Percentiles rank a stretch among this genome's conserved stretches.
These are phyloP conservation scores for Cryptomeria japonica DNA, from an alignment of 75 land plant genomes.

Conservation along the genomic window DNA sequence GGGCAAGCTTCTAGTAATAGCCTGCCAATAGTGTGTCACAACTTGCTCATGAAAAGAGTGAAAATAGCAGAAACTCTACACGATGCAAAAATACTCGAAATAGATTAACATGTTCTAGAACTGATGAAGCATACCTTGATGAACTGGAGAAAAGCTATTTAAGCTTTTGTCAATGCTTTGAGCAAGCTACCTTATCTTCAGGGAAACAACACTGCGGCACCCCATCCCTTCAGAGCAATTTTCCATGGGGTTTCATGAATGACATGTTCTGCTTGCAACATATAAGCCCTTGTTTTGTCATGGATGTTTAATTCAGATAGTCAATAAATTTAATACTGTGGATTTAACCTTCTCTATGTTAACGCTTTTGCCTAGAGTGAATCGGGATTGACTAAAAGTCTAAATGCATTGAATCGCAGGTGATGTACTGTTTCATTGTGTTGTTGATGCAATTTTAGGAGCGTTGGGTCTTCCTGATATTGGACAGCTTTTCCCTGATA, in stretches of 20 bases:
- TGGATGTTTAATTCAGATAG: not conserved
- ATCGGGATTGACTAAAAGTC: not conserved
- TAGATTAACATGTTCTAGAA: not conserved
- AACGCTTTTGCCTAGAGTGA: not conserved
- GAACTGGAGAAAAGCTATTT: not conserved
- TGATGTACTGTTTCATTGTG: constrained; percentile 93
- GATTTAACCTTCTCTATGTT: not conserved
- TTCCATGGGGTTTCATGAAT: not conserved
- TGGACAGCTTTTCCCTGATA: constrained; percentile 92
- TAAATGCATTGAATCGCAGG: constrained; percentile 38
- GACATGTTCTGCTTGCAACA: not conserved
- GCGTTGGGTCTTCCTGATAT: constrained; percentile 93
- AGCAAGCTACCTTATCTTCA: not conserved
- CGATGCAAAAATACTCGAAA: not conserved
- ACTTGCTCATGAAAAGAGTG: not conserved
- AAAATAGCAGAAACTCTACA: not conserved
- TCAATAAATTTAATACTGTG: not conserved
- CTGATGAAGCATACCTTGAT: not conserved
- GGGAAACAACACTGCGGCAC: not conserved
- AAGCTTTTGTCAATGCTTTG: not conserved
- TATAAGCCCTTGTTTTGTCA: constrained; percentile 2
- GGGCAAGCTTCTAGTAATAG: not conserved
- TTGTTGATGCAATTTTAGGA: constrained; percentile 95
- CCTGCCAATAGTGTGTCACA: not conserved
- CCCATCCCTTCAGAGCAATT: not conserved